Conservation (phyloP, 805 yeast genomes). For the Candida chilensis region DNA sequence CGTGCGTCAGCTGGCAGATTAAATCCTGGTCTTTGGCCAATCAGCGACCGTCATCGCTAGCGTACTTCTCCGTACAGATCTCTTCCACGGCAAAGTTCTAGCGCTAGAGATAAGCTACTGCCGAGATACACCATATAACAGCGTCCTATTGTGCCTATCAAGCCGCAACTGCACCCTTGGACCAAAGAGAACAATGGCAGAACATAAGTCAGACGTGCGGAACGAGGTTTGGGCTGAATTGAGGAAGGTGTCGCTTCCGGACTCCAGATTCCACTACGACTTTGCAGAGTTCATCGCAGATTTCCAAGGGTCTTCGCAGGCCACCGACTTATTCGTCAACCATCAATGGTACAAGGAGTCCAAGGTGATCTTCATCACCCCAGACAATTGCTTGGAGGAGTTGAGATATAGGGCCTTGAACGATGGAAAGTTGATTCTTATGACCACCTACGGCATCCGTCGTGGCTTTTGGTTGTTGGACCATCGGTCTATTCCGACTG, state of each 20-base stretch:
- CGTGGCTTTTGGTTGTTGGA: constrained; percentile 15
- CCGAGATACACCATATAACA: too few relatives aligned
- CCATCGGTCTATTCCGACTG: constrained; percentile 10
- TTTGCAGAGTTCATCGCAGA: constrained; percentile 20
- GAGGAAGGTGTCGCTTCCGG: constrained; percentile 16
- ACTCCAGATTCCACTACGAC: constrained; percentile 14
- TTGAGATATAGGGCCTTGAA: constrained; percentile 11
- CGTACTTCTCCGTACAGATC: too few relatives aligned
- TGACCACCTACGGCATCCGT: constrained; percentile 16
- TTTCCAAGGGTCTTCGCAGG: constrained; percentile 13
- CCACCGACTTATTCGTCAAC: constrained; percentile 8
- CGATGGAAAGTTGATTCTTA: constrained; percentile 12
- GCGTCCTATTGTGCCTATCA: too few relatives aligned
- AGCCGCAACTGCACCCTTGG: too few relatives aligned
- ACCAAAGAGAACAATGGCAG: too few relatives aligned
- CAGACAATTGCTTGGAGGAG: constrained; percentile 17
- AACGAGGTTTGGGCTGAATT: constrained; percentile 14
- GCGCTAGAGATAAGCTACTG: too few relatives aligned
- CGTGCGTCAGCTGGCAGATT: too few relatives aligned
- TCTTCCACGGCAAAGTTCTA: too few relatives aligned
- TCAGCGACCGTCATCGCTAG: too few relatives aligned
- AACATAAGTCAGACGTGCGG: constrained; percentile 13
- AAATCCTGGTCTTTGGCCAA: too few relatives aligned
- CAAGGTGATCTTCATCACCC: constrained; percentile 13
- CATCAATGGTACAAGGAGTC: constrained; percentile 6